Evolutionary conservation across 2,329 filamentous ascomycete species (phyloP), one percentile per base, ranked within the genome.

Genomic region (Aureobasidium sp.): DNA sequence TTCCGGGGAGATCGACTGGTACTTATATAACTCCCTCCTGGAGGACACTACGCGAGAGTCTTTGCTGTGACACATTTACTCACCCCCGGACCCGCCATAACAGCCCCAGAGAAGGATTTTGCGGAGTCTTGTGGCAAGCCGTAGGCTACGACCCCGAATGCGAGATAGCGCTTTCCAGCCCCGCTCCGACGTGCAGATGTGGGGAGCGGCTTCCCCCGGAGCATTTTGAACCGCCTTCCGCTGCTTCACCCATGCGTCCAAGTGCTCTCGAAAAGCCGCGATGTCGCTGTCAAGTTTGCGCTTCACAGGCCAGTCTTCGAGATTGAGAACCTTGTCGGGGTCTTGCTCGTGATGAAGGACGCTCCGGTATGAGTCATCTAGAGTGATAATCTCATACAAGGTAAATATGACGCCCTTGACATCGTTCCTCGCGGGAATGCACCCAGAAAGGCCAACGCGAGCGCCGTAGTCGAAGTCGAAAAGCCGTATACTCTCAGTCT

Each of bases 321-420:
- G 47, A 31, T 62, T 53, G 36, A 62, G 27, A 9, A 62, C 59
- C 20, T 9, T 16, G 3, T 62, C 45, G 3, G 47, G 33, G 25
- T 62, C 25, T 53, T 53, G 59, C 47, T 62, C 47, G 9, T 7
- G 10, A 11, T 25, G 20, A 13, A 29, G 59, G 3, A 62, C 23
- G 3, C 27, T 31, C 29, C 47, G 59, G 18, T 51, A 53, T 8
- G 47, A 62, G 11, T 23, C 36, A 36, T 62, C 59, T 8, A 51
- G 59, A 2, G 59, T 62, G 36, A 62, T 33, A 16, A 53, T 62
- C n/a, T 62, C 59, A 31, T 62, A 62, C 16, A 62, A 25, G 4
- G 47, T 62, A 15, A 62, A 62, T 15, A 62, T 53, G 23, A 62
- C 59, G 20, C 59, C 47, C 29, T 40, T 40, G 27, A 62, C 33